These are phyloP conservation scores for Paradendryphiella salina DNA, from an alignment of 2,329 filamentous ascomycete genomes.

Conservation along the genomic window DNA sequence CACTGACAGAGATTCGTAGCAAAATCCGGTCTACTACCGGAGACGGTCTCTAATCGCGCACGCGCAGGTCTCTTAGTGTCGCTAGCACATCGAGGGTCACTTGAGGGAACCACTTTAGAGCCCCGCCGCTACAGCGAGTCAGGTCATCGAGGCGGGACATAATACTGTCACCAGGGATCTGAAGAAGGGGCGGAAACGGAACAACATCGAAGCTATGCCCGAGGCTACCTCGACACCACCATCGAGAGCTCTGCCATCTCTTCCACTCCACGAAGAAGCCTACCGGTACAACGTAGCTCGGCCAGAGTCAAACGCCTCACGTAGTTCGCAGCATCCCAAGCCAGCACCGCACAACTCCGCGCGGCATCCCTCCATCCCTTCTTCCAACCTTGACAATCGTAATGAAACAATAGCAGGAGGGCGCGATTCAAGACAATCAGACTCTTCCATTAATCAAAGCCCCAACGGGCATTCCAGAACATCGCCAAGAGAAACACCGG, in stretches of 20 bases:
- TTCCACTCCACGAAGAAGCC: slow-evolving; percentile 26
- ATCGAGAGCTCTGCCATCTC: slow-evolving; percentile 31
- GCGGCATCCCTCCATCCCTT: slow-evolving; percentile 33
- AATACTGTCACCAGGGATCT: slow-evolving; percentile 9
- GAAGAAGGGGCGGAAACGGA: slow-evolving; percentile 6
- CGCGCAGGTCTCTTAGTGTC: slow-evolving; percentile 1
- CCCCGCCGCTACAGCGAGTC: slow-evolving; percentile 22
- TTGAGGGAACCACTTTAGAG: slow-evolving; percentile 12
- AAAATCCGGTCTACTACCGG: not conserved
- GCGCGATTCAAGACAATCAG: slow-evolving; percentile 42
- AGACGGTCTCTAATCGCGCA: slow-evolving; percentile 1
- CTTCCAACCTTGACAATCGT: slow-evolving; percentile 41
- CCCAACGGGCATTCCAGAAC: slow-evolving; percentile 43
- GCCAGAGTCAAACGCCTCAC: slow-evolving; percentile 24
- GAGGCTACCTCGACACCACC: slow-evolving; percentile 29
- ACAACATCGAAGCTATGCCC: slow-evolving; percentile 32
- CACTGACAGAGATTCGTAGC: slow-evolving; percentile 18
- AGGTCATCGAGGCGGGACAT: slow-evolving; percentile 14
- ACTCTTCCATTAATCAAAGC: slow-evolving; percentile 39
- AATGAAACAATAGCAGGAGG: slow-evolving; percentile 34
- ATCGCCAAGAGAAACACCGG: slow-evolving; percentile 41
- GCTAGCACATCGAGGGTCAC: slow-evolving; percentile 1
- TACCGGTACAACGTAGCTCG: slow-evolving; percentile 11
- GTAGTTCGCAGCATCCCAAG: slow-evolving; percentile 33
- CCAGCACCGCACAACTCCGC: slow-evolving; percentile 21